phyloP scores from a whole-genome alignment of 164 flowering plant genomes.

The Macadamia integrifolia region DNA sequence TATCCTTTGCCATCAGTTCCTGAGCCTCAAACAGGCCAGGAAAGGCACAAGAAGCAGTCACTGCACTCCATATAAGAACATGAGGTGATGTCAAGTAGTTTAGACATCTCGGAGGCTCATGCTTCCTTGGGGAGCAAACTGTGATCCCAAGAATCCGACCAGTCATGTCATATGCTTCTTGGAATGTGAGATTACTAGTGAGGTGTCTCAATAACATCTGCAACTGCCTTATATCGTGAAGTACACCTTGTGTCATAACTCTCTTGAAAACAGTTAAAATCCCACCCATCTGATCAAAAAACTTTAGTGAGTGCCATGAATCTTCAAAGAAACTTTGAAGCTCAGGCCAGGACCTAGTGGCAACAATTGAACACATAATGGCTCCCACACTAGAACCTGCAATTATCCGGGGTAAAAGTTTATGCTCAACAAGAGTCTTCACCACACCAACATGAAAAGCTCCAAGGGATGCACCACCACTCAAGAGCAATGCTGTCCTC shows the following conservation, averaged over 20 bases:
- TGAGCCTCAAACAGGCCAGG: conserved; percentile 99
- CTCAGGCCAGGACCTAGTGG: conserved; percentile 96
- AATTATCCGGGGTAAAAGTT: conserved; percentile 79
- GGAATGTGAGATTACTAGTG: conserved; percentile 93
- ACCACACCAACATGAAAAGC: conserved; percentile 96
- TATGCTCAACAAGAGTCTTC: conserved; percentile 88
- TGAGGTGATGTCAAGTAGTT: conserved; percentile 78
- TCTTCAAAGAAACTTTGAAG: conserved; percentile 89
- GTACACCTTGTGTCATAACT: conserved; percentile 80
- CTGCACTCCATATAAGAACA: conserved; percentile 99
- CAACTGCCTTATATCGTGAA: conserved; percentile 86
- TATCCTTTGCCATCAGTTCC: conserved; percentile 96
- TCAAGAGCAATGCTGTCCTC: conserved; percentile 88
- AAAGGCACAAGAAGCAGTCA: conserved; percentile 98
- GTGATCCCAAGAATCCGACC: conserved; percentile 95
- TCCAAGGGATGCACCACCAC: conserved; percentile 98
- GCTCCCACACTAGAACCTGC: conserved; percentile 99
- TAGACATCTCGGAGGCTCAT: conserved; percentile 64
- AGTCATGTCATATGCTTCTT: conserved; percentile 98
- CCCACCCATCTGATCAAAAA: conserved; percentile 94
- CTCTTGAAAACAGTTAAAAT: conserved; percentile 74
- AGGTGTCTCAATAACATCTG: conserved; percentile 77
- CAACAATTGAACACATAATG: conserved; percentile 78
- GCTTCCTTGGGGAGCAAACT: conserved; percentile 96
- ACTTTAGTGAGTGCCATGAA: conserved; percentile 75